Base-by-base conservation (phyloP, 73 alveolate genomes). In the Paraurostyla sp. region DNA sequence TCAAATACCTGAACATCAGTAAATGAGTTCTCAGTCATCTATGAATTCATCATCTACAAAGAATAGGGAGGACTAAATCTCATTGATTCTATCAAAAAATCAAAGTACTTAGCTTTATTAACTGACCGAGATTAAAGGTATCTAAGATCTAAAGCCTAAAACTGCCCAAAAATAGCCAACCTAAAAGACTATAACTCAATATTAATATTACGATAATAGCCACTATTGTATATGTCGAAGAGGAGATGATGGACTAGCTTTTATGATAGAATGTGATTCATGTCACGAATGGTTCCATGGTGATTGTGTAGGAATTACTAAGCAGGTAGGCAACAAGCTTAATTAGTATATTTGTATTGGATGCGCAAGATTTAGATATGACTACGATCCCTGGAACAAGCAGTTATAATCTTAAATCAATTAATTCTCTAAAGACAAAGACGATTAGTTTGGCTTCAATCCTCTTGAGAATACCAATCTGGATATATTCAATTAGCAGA, bases 261-360 rank as follows among this genome's bases (percentile, higher is more conserved):
- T 88, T 80, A 94, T 94, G 98, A 94, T 94, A 56, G 89, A 54
- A 18, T 94, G 98, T 65, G 98, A 94, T 86, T 58, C 68, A 52
- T 94, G 98, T 68, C 75, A 92, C 58, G 98, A 94, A 84, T 94
- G 98, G 98, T 94, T 94, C 88, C 98, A 94, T 60, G 98, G 97
- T 13, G 89, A 91, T 42, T 94, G 98, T 63, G 85, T 94, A 42
- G 96, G 93, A 0, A 81, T 94, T 78, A 81, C 95, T 0, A 87
- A 91, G 36, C 48, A 87, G 0, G 87, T 57, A 22, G 95, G 92
- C 0, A 90, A 82, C 69, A 91, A 76, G 40, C 73, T 88, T 13
- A 81, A 83, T 25, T 62, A 87, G 41, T 92, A 94, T 83, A 87
- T 52, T 76, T 94, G 98, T 56, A 48, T 94, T 52, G 94, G 95